A percentile compares a stretch with the other conserved stretches of the same genome.
phyloP scores from a whole-genome alignment of 2,329 filamentous ascomycete genomes.

The Davidsoniella virescens region DNA sequence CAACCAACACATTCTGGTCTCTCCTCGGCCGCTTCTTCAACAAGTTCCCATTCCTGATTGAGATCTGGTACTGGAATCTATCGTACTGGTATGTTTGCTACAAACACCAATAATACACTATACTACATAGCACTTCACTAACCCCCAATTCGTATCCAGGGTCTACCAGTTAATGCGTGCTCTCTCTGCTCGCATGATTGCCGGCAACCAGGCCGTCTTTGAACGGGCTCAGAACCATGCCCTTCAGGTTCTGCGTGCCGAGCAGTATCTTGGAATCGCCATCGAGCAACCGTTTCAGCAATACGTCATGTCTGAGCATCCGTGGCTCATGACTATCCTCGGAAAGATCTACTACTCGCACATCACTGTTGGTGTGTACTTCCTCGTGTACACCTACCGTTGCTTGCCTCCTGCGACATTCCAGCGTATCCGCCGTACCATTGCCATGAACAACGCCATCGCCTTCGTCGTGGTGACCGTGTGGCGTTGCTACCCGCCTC shows the following conservation, averaged over 20 bases:
- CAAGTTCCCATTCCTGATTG: slow-evolving; percentile 20
- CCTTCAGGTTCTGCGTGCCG: slow-evolving; percentile 24
- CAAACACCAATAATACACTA: neutral
- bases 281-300: slow-evolving; percentile 25
- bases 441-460: slow-evolving; percentile 31
- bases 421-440: slow-evolving; percentile 27
- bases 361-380: slow-evolving; percentile 28
- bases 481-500: slow-evolving; percentile 32
- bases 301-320: slow-evolving; percentile 22
- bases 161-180: slow-evolving; percentile 29
- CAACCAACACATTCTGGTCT: slow-evolving; percentile 13
- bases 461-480: slow-evolving; percentile 30
- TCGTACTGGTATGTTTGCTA: slow-evolving; percentile 20
- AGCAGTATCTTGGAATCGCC: slow-evolving; percentile 23
- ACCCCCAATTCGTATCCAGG: slow-evolving; percentile 14
- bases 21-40: slow-evolving; percentile 20
- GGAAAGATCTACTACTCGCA: slow-evolving; percentile 30
- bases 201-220: slow-evolving; percentile 23
- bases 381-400: slow-evolving; percentile 32
- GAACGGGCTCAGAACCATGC: slow-evolving; percentile 24
- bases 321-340: slow-evolving; percentile 24
- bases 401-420: slow-evolving; percentile 25
- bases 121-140: neutral
- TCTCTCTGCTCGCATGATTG: slow-evolving; percentile 25
- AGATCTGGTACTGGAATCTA: slow-evolving; percentile 24